A percentile compares a stretch with the other conserved stretches of the same genome.
phyloP scores from a whole-genome alignment of 495 filamentous ascomycete species.

The Annulohypoxylon bovei region DNA sequence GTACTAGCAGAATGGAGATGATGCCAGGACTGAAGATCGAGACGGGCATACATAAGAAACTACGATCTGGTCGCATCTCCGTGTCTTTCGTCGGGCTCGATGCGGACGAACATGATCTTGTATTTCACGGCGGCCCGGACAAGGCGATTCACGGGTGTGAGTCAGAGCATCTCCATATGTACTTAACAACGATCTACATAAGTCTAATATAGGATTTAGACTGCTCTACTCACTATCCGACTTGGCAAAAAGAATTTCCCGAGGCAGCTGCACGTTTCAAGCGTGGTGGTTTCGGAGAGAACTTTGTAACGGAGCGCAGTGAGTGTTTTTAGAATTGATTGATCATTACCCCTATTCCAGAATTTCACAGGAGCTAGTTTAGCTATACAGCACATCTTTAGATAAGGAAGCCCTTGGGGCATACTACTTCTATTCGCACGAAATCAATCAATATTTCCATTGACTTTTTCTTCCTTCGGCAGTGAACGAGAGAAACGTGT shows the following conservation, averaged over 20 bases:
- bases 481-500: slow-evolving; percentile 67
- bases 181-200: background rate
- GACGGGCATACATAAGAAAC: slow-evolving; percentile 63
- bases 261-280: slow-evolving; percentile 53
- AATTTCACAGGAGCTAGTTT: background rate
- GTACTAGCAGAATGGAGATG: slow-evolving; percentile 61
- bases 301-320: slow-evolving; percentile 57
- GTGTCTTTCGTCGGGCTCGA: slow-evolving; percentile 59
- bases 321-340: slow-evolving; percentile 12
- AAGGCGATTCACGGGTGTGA: slow-evolving; percentile 67
- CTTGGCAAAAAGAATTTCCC: slow-evolving; percentile 58
- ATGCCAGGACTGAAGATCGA: slow-evolving; percentile 54
- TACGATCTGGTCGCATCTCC: slow-evolving; percentile 50
- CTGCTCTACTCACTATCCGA: slow-evolving; percentile 62
- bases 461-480: background rate
- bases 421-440: too few relatives aligned
- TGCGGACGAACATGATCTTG: slow-evolving; percentile 65
- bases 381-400: background rate
- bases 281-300: slow-evolving; percentile 67
- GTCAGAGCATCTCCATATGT: slow-evolving; percentile 15
- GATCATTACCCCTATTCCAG: slow-evolving; percentile 9
- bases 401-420: background rate
- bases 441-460: too few relatives aligned
- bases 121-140: slow-evolving; percentile 64
- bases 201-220: slow-evolving; percentile 45